These are phyloP conservation scores for Erodium trifolium DNA, from an alignment of 441 rosid genomes.

Conservation along the genomic window DNA sequence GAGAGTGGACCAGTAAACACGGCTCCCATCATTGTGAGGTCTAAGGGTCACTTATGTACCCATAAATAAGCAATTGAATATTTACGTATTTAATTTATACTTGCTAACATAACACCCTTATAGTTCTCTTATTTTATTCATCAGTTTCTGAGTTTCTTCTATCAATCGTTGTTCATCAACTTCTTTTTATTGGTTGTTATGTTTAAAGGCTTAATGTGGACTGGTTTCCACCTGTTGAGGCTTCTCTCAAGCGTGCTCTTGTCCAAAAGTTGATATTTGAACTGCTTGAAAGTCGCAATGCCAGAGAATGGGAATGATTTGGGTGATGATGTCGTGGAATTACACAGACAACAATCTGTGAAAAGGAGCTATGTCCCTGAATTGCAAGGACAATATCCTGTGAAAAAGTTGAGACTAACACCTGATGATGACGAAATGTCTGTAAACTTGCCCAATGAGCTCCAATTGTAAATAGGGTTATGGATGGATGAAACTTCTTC, in stretches of 20 bases:
- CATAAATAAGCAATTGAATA: neutral
- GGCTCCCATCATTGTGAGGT: neutral
- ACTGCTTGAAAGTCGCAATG: constrained; percentile 42
- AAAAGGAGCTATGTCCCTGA: constrained; percentile 20
- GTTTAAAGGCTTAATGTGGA: constrained; percentile 37
- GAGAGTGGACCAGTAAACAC: neutral
- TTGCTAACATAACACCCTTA: neutral
- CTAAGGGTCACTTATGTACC: neutral
- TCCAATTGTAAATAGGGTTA: constrained; percentile 26
- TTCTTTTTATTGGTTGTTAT: constrained; percentile 5
- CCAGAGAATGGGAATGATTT: constrained; percentile 16
- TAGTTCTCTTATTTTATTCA: neutral
- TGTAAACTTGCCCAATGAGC: constrained; percentile 25
- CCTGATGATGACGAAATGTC: constrained; percentile 23
- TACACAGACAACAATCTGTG: neutral
- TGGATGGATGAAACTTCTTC: constrained; percentile 11
- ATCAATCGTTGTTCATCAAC: neutral
- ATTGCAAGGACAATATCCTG: constrained; percentile 36
- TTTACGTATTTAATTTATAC: neutral
- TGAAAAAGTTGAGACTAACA: constrained; percentile 48
- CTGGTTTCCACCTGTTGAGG: constrained; percentile 68
- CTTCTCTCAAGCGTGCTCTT: constrained; percentile 57
- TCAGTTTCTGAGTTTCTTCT: neutral
- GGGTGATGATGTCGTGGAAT: constrained; percentile 6
- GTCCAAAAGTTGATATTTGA: constrained; percentile 54